phyloP scores from a whole-genome alignment of 2,329 filamentous ascomycete species.

The Hypomyces perniciosus region DNA sequence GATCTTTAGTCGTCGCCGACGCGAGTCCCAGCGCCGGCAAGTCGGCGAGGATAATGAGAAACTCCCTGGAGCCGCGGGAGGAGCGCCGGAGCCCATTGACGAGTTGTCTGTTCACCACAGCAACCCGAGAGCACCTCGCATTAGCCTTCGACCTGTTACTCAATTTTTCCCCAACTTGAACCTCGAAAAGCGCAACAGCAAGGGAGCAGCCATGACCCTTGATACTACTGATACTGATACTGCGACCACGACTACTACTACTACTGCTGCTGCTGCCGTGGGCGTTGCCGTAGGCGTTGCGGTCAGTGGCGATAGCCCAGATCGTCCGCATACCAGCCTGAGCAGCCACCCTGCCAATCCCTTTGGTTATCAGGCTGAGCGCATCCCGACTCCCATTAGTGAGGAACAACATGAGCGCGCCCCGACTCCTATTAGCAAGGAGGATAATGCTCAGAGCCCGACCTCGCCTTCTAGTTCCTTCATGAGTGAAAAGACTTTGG shows the following conservation, averaged over 20 bases:
- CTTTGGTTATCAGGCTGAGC: constrained; percentile 59
- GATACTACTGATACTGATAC: constrained; percentile 14
- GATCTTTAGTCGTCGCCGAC: constrained; percentile 63
- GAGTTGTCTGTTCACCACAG: constrained; percentile 6
- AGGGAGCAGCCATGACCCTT: constrained; percentile 38
- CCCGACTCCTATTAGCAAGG: constrained; percentile 36
- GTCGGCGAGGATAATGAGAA: constrained; percentile 59
- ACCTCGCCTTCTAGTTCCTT: constrained; percentile 19
- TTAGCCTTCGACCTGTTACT: constrained; percentile 79
- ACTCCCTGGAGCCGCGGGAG: constrained; percentile 34
- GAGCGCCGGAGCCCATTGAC: constrained; percentile 21
- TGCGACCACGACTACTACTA: too few relatives aligned
- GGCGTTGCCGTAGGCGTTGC: constrained; percentile 10
- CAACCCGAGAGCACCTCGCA: constrained; percentile 60
- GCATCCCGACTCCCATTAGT: constrained; percentile 35
- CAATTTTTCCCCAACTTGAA: constrained; percentile 66
- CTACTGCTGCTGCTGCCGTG: constrained; percentile 19
- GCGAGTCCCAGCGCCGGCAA: constrained; percentile 48
- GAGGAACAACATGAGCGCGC: constrained; percentile 21
- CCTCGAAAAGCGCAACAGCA: constrained; percentile 45
- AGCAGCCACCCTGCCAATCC: constrained; percentile 59
- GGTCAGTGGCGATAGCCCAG: constrained; percentile 36
- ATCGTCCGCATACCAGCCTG: constrained; percentile 40
- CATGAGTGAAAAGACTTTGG: not conserved
- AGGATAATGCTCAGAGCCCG: constrained; percentile 18